These are phyloP conservation scores for Ustulina deusta DNA, from an alignment of 2,329 filamentous ascomycete species.

Conservation along the genomic window DNA sequence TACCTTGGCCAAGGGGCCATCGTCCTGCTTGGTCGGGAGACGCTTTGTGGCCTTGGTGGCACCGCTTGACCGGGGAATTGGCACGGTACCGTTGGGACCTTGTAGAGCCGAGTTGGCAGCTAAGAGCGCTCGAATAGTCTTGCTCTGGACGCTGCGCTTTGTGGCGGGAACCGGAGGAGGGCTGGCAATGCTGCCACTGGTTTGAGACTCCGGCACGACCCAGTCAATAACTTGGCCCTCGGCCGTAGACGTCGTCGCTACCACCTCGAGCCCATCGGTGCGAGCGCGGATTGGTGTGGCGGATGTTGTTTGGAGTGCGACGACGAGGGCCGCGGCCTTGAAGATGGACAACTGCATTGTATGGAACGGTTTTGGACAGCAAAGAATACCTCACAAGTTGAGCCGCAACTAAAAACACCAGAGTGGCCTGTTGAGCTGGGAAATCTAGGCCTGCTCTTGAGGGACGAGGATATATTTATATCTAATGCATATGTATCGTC, in stretches of 20 bases:
- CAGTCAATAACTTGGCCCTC: slow-evolving; percentile 37
- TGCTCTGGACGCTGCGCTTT: slow-evolving; percentile 15
- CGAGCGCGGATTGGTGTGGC: slow-evolving; percentile 27
- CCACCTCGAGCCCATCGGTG: slow-evolving; percentile 16
- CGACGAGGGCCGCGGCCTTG: slow-evolving; percentile 38
- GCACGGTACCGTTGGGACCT: slow-evolving; percentile 39
- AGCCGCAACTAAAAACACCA: not conserved
- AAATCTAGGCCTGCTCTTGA: not conserved
- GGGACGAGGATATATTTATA: slow-evolving; percentile 27
- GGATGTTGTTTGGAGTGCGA: slow-evolving; percentile 25
- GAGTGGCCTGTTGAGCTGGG: slow-evolving; percentile 10
- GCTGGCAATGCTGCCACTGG: slow-evolving; percentile 17
- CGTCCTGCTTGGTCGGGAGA: slow-evolving; percentile 21
- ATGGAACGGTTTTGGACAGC: not conserved
- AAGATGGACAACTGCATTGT: slow-evolving; percentile 33
- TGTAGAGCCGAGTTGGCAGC: slow-evolving; percentile 19
- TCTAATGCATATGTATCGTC: too few species aligned
- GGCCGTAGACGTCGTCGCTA: slow-evolving; percentile 35
- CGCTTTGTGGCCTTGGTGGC: slow-evolving; percentile 23
- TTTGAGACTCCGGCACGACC: slow-evolving; percentile 36
- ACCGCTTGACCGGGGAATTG: slow-evolving; percentile 24
- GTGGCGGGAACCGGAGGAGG: slow-evolving; percentile 24
- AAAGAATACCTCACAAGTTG: not conserved
- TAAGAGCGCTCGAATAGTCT: slow-evolving; percentile 12
- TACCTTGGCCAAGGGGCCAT: slow-evolving; percentile 6